phyloP scores from a whole-genome alignment of 495 filamentous ascomycete genomes.

The Glonium stellatum region DNA sequence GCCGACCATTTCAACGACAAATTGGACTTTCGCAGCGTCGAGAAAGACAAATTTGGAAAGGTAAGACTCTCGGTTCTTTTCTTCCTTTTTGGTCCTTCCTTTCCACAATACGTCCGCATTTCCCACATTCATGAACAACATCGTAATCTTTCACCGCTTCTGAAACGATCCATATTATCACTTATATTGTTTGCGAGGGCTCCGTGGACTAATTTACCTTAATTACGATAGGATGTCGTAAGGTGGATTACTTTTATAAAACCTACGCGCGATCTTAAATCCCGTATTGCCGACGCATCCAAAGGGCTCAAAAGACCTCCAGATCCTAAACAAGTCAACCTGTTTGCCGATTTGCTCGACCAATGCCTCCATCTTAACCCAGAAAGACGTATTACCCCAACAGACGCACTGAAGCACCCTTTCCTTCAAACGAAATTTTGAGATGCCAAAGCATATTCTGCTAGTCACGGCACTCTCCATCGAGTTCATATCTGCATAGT shows the following conservation, averaged over 20 bases:
- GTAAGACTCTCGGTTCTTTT: background rate
- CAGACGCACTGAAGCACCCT: slow-evolving; percentile 81
- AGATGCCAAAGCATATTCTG: too few species aligned
- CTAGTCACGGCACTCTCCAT: too few species aligned
- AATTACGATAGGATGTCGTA: slow-evolving; percentile 6
- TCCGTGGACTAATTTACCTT: background rate
- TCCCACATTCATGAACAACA: background rate
- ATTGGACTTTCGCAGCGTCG: slow-evolving; percentile 77
- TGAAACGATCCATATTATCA: too few species aligned
- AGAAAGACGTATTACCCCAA: slow-evolving; percentile 83
- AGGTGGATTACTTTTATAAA: slow-evolving; percentile 19
- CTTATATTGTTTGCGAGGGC: too few species aligned
- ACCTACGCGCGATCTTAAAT: slow-evolving; percentile 72
- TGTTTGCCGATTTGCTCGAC: slow-evolving; percentile 81
- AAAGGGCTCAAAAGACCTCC: slow-evolving; percentile 53
- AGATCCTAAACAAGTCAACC: slow-evolving; percentile 69
- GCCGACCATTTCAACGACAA: slow-evolving; percentile 78
- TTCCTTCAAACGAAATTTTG: slow-evolving; percentile 30
- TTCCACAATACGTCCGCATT: background rate
- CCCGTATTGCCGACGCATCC: slow-evolving; percentile 64
- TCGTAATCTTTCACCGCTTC: background rate
- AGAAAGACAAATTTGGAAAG: slow-evolving; percentile 57
- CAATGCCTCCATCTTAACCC: slow-evolving; percentile 82
- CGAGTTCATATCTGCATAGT: too few species aligned
- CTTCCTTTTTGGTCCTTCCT: background rate